Base-by-base conservation (phyloP, 768 basidiomycete genomes). In the Lactarius hengduanensis region DNA sequence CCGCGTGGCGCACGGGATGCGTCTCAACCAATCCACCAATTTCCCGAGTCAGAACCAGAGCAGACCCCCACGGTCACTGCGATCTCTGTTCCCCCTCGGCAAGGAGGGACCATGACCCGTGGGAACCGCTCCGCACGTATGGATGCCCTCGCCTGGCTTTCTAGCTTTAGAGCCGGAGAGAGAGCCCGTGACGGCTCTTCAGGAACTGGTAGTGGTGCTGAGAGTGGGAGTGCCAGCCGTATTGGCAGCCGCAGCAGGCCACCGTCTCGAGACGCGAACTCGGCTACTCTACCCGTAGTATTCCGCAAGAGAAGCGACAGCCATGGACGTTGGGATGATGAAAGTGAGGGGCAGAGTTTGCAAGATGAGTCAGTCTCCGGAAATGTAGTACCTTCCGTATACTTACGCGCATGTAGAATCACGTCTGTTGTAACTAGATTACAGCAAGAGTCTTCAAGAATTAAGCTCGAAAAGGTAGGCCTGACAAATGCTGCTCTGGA, bases 401-500 rank as follows among this genome's bases (percentile, higher is more conserved):
- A 7, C 57, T 66, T 32, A 69, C 36, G n/a, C n/a, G 28, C 32
- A n/a, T 30, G 1, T 65, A 93, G 91, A 75, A 86, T 94, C 68
- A 90, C 88, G 1, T 82, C 84, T 9, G 92, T 91, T 9, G 78
- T 91, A 38, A 86, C 81, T 7, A 87, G 84, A 70, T 81, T 94
- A 28, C 76, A 82, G 18, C 66, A 67, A 30, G 66, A 67, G 9
- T 78, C 85, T 0, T 83, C 84, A 10, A 91, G 90, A 73, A 86
- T 94, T 72, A 91, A 89, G 68, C 85, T 96, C 13, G 95, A 96
- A 74, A 94, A 92, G 82, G 92, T 90, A 62, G 15, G 76, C 58
- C 9, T 30, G 15, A 60, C 1, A 15, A 55, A 30, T 10, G 32
- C 4, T 28, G 1, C 28, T 41, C 22, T 2, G 0, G 50, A 30